Evolutionary conservation across 345 rosid genomes (phyloP), one percentile per base, ranked within the genome.

Genomic region (Syzygium aqueum): DNA sequence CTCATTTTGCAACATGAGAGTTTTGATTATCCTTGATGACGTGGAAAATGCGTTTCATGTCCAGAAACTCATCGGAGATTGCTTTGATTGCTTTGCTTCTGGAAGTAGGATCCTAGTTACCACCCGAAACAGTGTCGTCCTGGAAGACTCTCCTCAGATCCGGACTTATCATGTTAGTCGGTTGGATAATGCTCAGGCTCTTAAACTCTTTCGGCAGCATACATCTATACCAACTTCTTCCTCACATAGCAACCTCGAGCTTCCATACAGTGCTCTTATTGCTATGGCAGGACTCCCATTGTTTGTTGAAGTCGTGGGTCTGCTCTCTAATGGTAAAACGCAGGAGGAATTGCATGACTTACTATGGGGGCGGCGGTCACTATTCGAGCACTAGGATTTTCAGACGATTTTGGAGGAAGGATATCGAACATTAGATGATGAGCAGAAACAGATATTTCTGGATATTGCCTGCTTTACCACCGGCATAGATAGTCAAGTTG

Each of bases 11-110:
- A 7, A 57, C 30, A 77, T 16, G 40, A 86, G 86, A 27, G 88
- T 89, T n/a, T 80, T 90, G 14, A 19, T 90, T 28, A 77, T 89
- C 17, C 88, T 90, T 15, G 91, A 90, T 59, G 90, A 90, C 49
- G 88, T 90, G 2, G 89, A 87, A 52, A 51, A 61, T 22, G 10
- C n/a, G 4, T 51, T 77, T 9, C n/a, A 52, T 30, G 43, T 87
- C 5, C 25, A 67, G 82, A 61, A 28, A 6, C 85, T 89, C 33
- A 85, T 85, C 5, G 87, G 87, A 59, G 67, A 56, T 23, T 17
- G 40, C 2, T 13, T 61, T 10, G 87, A 89, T 3, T 87, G 87
- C 87, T 88, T 90, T 88, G 85, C 77, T 14, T 1, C 86, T 3
- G 88, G 91, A 25, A 90, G 90, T 61, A 78, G 84, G 88, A 84